phyloP scores from a whole-genome alignment of 225 moss, liverwort and hornwort species.

The Physcomitrium patens region DNA sequence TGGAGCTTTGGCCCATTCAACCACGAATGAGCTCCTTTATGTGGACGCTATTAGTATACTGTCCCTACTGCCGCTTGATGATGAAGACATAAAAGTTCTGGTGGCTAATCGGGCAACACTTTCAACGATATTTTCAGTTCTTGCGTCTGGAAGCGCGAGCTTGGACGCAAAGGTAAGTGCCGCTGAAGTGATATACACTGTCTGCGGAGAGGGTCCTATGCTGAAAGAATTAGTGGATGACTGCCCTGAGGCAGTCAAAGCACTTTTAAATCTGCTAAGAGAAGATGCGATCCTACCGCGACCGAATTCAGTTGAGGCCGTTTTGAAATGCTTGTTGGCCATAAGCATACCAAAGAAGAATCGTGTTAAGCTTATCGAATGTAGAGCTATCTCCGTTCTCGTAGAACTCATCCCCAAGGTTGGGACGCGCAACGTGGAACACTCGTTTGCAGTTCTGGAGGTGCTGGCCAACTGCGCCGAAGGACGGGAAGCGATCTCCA shows the following conservation, averaged over 20 bases:
- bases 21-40: not conserved
- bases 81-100: conserved; percentile 42
- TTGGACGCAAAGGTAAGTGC: conserved; percentile 66
- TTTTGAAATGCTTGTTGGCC: conserved; percentile 58
- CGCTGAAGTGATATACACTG: conserved; percentile 50
- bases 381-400: conserved; percentile 66
- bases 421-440: conserved; percentile 66
- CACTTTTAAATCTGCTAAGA: conserved; percentile 49
- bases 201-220: conserved; percentile 49
- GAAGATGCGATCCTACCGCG: conserved; percentile 39
- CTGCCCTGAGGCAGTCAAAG: conserved; percentile 40
- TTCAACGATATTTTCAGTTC: conserved; percentile 45
- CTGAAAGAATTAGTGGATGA: conserved; percentile 49
- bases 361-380: conserved; percentile 60
- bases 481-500: conserved; percentile 78
- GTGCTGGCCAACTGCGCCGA: conserved; percentile 82
- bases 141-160: conserved; percentile 28
- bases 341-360: conserved; percentile 62
- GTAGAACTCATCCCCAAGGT: conserved; percentile 55
- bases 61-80: conserved; percentile 32
- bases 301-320: conserved; percentile 56
- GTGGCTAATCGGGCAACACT: conserved; percentile 39
- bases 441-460: conserved; percentile 75
- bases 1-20: conserved; percentile 21
- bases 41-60: not conserved